Conservation (phyloP, 768 basidiomycete genomes). For the Rhizopogon sp. region DNA sequence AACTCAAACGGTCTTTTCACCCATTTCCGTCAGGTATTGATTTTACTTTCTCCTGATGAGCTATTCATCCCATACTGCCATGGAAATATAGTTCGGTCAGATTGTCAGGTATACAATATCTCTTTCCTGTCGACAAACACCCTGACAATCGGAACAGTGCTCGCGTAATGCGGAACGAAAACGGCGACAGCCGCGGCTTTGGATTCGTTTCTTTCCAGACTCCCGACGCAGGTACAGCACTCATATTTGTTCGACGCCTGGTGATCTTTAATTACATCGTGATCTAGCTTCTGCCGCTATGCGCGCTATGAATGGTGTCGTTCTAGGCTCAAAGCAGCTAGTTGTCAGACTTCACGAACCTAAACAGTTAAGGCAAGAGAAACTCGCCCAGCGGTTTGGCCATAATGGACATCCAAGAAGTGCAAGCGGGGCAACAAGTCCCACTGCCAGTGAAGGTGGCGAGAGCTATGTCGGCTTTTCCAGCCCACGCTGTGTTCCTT, state of each 20-base stretch:
- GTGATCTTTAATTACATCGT: neutral
- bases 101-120: slow-evolving; percentile 68
- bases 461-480: slow-evolving; percentile 72
- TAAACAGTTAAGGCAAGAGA: slow-evolving; percentile 86
- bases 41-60: slow-evolving; percentile 1
- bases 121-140: neutral
- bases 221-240: slow-evolving; percentile 66
- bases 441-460: slow-evolving; percentile 76
- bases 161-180: slow-evolving; percentile 87
- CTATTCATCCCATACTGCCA: slow-evolving; percentile 12
- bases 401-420: slow-evolving; percentile 78
- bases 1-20: slow-evolving; percentile 82
- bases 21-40: slow-evolving; percentile 70
- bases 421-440: slow-evolving; percentile 81
- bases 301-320: slow-evolving; percentile 74
- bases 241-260: neutral
- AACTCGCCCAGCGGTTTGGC: slow-evolving; percentile 76
- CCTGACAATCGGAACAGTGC: slow-evolving; percentile 45
- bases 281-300: slow-evolving; percentile 63
- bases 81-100: slow-evolving; percentile 64
- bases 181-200: slow-evolving; percentile 78
- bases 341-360: slow-evolving; percentile 89
- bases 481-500: slow-evolving; percentile 58
- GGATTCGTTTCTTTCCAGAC: slow-evolving; percentile 88
- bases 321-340: slow-evolving; percentile 70